A percentile compares a stretch with the other conserved stretches of the same genome.
phyloP scores from a whole-genome alignment of 1,284 basidiomycete species.

The Naganishia sp. region DNA sequence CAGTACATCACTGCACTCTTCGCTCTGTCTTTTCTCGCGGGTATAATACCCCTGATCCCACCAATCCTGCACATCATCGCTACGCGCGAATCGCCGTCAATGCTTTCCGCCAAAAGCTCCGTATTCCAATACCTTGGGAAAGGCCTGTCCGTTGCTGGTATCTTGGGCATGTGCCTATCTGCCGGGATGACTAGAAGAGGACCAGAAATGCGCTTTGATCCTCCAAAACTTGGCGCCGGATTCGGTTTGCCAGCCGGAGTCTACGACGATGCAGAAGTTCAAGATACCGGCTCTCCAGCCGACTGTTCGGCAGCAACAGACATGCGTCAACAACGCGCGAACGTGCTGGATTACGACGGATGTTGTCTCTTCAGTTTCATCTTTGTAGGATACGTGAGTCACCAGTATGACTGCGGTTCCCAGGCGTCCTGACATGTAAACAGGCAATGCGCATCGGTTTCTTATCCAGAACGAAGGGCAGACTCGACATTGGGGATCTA shows the following conservation, averaged over 20 bases:
- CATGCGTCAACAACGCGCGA: slow-evolving; percentile 1
- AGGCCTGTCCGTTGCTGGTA: slow-evolving; percentile 24
- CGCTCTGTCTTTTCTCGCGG: slow-evolving; percentile 30
- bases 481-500: slow-evolving; percentile 44
- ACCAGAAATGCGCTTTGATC: slow-evolving; percentile 42
- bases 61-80: slow-evolving; percentile 40
- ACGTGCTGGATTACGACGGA: slow-evolving; percentile 49
- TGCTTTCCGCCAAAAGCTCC: background rate
- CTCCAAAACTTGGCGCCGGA: slow-evolving; percentile 42
- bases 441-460: slow-evolving; percentile 41
- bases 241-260: slow-evolving; percentile 42
- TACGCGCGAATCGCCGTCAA: slow-evolving; percentile 35
- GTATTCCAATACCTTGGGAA: slow-evolving; percentile 7
- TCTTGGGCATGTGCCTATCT: slow-evolving; percentile 32
- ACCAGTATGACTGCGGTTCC: too few relatives aligned
- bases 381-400: slow-evolving; percentile 47
- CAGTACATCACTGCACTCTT: slow-evolving; percentile 33
- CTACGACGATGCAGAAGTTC: slow-evolving; percentile 2
- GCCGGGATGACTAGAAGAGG: slow-evolving; percentile 47
- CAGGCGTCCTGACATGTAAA: slow-evolving; percentile 10
- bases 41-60: slow-evolving; percentile 39
- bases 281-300: background rate
- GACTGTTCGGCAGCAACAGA: background rate
- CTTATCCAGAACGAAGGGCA: slow-evolving; percentile 38
- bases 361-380: slow-evolving; percentile 48